Percentiles rank a stretch among this genome's conserved stretches.
These are phyloP conservation scores for Sugiyamaella novakii DNA, from an alignment of 1,139 yeast species.

Conservation along the genomic window DNA sequence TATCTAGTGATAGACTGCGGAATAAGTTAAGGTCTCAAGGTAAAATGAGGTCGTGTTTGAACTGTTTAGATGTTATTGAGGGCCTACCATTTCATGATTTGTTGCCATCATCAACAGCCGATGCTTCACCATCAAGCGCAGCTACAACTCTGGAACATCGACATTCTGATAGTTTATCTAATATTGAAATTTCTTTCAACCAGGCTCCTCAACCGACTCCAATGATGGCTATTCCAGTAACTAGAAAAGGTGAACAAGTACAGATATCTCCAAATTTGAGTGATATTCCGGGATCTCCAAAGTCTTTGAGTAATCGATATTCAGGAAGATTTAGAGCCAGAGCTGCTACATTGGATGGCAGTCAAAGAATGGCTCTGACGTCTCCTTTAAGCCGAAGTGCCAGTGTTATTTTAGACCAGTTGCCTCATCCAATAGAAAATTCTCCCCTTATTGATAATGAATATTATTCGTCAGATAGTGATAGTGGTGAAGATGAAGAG, in stretches of 20 bases:
- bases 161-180: slow-evolving; percentile 10
- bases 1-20: slow-evolving; percentile 63
- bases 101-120: slow-evolving; percentile 19
- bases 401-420: slow-evolving; percentile 14
- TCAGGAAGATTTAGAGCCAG: slow-evolving; percentile 24
- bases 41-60: slow-evolving; percentile 74
- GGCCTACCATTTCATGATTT: slow-evolving; percentile 44
- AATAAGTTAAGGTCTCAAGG: slow-evolving; percentile 70
- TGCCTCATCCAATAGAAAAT: slow-evolving; percentile 19
- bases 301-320: slow-evolving; percentile 5
- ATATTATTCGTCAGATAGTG: slow-evolving; percentile 24
- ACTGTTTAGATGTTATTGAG: slow-evolving; percentile 66
- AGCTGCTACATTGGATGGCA: slow-evolving; percentile 27
- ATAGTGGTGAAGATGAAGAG: slow-evolving; percentile 34
- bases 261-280: slow-evolving; percentile 59
- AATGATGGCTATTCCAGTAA: slow-evolving; percentile 79
- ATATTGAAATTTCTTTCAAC: slow-evolving; percentile 32
- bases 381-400: slow-evolving; percentile 19
- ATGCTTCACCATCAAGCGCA: neutral
- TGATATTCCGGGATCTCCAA: slow-evolving; percentile 17
- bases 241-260: slow-evolving; percentile 74
- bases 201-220: slow-evolving; percentile 65
- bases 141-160: slow-evolving; percentile 4
- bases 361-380: slow-evolving; percentile 27
- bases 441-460: slow-evolving; percentile 19